phyloP scores from a whole-genome alignment of 192 early-diverging fungal genomes.

The Podochytrium sp. region DNA sequence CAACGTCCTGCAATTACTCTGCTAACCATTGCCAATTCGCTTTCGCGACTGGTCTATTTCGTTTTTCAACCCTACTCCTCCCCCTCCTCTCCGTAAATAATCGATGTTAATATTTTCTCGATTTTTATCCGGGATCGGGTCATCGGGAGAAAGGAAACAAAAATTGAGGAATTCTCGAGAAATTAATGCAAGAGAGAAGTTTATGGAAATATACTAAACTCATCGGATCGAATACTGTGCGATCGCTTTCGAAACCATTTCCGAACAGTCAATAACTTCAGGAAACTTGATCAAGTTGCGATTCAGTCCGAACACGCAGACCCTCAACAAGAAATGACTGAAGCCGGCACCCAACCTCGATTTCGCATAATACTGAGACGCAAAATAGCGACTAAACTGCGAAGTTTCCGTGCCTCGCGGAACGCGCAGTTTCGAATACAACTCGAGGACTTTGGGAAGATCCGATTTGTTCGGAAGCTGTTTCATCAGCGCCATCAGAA shows the following conservation, averaged over 20 bases:
- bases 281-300: neutral
- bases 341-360: neutral
- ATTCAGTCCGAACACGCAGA: neutral
- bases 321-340: neutral
- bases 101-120: too few relatives aligned
- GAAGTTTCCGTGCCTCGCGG: neutral
- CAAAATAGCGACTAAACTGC: neutral
- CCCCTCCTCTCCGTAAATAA: too few relatives aligned
- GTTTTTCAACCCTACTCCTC: too few relatives aligned
- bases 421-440: slow-evolving; percentile 13
- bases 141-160: too few relatives aligned
- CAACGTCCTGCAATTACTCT: too few relatives aligned
- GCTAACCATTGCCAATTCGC: too few relatives aligned
- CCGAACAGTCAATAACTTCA: neutral
- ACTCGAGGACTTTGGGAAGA: neutral
- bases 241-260: neutral
- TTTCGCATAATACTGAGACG: neutral
- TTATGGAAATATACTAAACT: too few relatives aligned
- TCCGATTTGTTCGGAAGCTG: neutral
- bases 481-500: slow-evolving; percentile 21
- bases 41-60: too few relatives aligned
- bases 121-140: too few relatives aligned
- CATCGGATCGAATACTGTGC: too few relatives aligned
- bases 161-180: too few relatives aligned
- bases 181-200: too few relatives aligned